Conservation (phyloP, 306 rosid species). For the Quercus agrifolia region DNA sequence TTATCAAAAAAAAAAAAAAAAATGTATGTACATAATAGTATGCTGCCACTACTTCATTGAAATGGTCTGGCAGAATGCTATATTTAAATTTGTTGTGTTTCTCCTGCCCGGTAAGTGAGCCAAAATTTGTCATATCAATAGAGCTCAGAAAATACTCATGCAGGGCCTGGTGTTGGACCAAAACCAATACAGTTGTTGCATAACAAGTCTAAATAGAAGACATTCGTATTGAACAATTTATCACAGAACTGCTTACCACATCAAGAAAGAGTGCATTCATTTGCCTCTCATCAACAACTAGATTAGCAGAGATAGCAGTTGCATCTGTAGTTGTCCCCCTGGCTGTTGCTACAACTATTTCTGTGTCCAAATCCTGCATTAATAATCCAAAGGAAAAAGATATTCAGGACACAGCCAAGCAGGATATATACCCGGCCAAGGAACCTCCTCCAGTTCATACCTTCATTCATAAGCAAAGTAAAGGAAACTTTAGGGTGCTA, state of each 20-base stretch:
- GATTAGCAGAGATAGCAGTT: slow-evolving; percentile 79
- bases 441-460: not conserved
- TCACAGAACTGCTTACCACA: slow-evolving; percentile 54
- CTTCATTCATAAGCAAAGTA: too few species aligned
- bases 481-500: too few species aligned
- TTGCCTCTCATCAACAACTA: slow-evolving; percentile 89
- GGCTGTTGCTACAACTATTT: slow-evolving; percentile 71
- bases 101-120: not conserved
- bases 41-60: not conserved
- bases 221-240: not conserved
- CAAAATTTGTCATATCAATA: slow-evolving; percentile 1
- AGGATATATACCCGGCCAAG: not conserved
- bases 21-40: too few species aligned
- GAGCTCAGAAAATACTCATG: not conserved
- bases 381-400: slow-evolving; percentile 2
- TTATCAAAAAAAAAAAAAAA: too few species aligned
- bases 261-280: slow-evolving; percentile 97
- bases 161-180: slow-evolving; percentile 1
- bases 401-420: slow-evolving; percentile 4
- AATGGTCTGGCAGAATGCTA: not conserved
- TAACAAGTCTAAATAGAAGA: not conserved
- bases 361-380: slow-evolving; percentile 92
- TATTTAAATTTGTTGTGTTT: not conserved
- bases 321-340: slow-evolving; percentile 53
- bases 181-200: not conserved